Conservation (phyloP, 2,329 filamentous ascomycete genomes). For the Onygena corvina region DNA sequence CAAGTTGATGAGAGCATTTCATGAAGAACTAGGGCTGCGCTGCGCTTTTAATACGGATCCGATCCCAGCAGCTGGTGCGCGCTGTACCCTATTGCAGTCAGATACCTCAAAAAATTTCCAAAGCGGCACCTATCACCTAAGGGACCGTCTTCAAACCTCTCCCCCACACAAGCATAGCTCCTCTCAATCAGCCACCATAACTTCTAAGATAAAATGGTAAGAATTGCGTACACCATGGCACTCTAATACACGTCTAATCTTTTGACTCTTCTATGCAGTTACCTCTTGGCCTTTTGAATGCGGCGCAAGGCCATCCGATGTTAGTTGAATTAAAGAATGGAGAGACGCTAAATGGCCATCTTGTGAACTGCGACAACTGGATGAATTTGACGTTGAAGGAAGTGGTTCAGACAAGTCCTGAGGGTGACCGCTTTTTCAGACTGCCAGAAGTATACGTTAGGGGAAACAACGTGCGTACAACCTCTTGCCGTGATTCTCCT, state of each 20-base stretch:
- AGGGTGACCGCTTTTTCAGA: conserved; percentile 86
- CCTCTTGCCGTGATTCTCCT: background rate
- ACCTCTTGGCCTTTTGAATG: conserved; percentile 70
- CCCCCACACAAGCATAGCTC: background rate
- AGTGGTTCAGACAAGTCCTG: conserved; percentile 89
- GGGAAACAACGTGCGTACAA: conserved; percentile 73
- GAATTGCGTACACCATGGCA: background rate
- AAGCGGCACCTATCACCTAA: background rate
- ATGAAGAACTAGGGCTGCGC: background rate
- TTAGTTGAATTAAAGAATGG: conserved; percentile 95
- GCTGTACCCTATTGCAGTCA: background rate
- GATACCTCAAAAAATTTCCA: background rate
- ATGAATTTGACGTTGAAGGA: conserved; percentile 98
- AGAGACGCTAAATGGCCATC: conserved; percentile 90
- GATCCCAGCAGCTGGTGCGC: background rate
- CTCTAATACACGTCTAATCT: background rate
- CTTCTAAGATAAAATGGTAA: background rate
- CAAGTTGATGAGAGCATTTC: background rate
- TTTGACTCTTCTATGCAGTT: conserved; percentile 34
- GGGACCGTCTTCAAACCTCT: background rate
- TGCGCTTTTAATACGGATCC: background rate
- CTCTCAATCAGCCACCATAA: background rate
- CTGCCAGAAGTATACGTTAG: conserved; percentile 91
- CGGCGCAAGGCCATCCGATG: conserved; percentile 95
- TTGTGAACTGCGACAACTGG: conserved; percentile 97